Evolutionary conservation across 1,284 basidiomycete species (phyloP).

Genomic region (Ceratobasidium sp.): DNA sequence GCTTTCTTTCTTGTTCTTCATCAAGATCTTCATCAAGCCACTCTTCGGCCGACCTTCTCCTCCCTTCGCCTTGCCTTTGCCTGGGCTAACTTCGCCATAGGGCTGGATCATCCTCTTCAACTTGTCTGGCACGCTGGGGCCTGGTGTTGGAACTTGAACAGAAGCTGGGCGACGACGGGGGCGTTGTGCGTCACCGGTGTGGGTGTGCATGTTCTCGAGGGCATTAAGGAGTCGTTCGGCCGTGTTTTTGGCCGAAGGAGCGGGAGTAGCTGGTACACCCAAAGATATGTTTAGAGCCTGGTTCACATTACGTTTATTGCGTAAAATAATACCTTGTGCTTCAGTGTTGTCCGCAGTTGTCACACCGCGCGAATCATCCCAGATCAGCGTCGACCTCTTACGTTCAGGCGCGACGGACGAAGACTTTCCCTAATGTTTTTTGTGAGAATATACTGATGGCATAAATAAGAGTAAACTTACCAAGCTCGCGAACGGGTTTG

Average conservation of each 20-base stretch:
- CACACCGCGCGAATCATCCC: slow-evolving; percentile 34
- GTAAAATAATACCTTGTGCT: slow-evolving; percentile 20
- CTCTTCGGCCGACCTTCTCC: slow-evolving; percentile 52
- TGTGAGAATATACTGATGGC: neutral
- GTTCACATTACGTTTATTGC: slow-evolving; percentile 3
- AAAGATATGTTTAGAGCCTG: neutral
- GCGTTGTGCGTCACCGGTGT: slow-evolving; percentile 31
- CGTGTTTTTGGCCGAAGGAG: slow-evolving; percentile 25
- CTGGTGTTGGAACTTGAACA: slow-evolving; percentile 28
- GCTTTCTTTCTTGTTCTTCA: slow-evolving; percentile 60
- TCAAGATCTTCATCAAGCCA: slow-evolving; percentile 76
- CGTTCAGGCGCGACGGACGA: slow-evolving; percentile 33
- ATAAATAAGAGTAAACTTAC: slow-evolving; percentile 12
- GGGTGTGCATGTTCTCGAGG: slow-evolving; percentile 37
- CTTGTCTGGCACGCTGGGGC: slow-evolving; percentile 63
- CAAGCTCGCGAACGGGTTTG: slow-evolving; percentile 33
- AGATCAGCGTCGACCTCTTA: slow-evolving; percentile 17
- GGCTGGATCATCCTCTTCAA: slow-evolving; percentile 71
- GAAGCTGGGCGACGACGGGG: slow-evolving; percentile 34
- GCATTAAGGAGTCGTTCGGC: slow-evolving; percentile 37
- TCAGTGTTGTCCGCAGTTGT: neutral
- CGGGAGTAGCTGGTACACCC: neutral
- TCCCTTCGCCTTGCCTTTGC: slow-evolving; percentile 5
- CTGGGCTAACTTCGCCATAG: slow-evolving; percentile 53
- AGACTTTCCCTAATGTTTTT: slow-evolving; percentile 15